These are phyloP conservation scores for Malassezia japonica DNA, from an alignment of 1,284 basidiomycete genomes.

Conservation along the genomic window DNA sequence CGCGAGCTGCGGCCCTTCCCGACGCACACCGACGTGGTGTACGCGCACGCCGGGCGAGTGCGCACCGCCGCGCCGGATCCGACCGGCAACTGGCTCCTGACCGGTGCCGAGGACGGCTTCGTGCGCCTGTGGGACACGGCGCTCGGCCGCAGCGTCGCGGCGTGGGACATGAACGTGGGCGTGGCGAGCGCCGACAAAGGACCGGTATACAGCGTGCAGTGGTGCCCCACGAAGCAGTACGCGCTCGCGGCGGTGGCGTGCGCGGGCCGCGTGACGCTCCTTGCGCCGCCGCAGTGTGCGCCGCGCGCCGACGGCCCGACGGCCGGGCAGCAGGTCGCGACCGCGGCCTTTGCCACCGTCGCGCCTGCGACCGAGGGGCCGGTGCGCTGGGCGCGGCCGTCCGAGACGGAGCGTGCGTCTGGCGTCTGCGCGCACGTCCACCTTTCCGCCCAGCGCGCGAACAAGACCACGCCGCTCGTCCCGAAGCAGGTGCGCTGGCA, in stretches of 20 bases:
- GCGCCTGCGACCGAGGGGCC: constrained; percentile 40
- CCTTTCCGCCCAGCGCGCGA: constrained; percentile 15
- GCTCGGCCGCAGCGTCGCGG: constrained; percentile 77
- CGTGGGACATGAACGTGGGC: constrained; percentile 62
- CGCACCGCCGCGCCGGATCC: constrained; percentile 73
- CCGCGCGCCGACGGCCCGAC: constrained; percentile 29
- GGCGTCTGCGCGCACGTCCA: constrained; percentile 50
- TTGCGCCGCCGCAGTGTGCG: constrained; percentile 59
- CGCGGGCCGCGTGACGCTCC: constrained; percentile 67
- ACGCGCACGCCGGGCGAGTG: constrained; percentile 61
- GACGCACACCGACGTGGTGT: constrained; percentile 65
- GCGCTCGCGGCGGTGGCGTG: constrained; percentile 66
- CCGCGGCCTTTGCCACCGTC: constrained; percentile 22
- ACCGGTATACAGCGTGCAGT: constrained; percentile 71
- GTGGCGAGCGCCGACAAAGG: constrained; percentile 31
- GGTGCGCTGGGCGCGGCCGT: constrained; percentile 53
- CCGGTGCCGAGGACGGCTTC: constrained; percentile 79
- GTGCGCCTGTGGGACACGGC: constrained; percentile 89
- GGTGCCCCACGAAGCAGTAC: constrained; percentile 82
- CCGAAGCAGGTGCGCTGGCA: constrained; percentile 86
- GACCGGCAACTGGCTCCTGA: constrained; percentile 79
- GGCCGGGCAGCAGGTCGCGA: constrained; percentile 34
- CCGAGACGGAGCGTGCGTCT: constrained; percentile 51
- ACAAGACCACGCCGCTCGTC: constrained; percentile 33
- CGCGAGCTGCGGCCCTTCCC: constrained; percentile 90